Evolutionary conservation across 352 stramenopile species (phyloP).

Genomic region (Pseudoperonospora humuli): DNA sequence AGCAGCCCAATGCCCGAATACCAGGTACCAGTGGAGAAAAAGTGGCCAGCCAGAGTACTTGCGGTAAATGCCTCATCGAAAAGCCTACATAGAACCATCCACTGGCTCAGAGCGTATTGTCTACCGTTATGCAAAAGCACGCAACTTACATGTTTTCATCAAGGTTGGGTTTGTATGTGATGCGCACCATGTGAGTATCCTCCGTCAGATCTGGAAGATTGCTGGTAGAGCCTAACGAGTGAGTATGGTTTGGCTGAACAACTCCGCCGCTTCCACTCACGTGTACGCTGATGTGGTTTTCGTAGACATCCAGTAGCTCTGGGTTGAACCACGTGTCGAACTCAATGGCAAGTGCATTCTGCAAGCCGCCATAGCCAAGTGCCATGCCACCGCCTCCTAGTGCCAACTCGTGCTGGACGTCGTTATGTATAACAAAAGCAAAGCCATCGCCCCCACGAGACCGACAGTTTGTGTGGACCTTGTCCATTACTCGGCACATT

Average conservation of each 20-base stretch:
- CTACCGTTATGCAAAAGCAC: not conserved
- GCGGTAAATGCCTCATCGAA: constrained; percentile 53
- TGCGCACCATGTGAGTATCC: constrained; percentile 47
- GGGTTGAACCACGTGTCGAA: no score
- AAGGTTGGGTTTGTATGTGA: constrained; percentile 72
- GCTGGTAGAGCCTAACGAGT: no score
- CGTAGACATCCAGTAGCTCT: constrained; percentile 80
- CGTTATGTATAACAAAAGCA: no score
- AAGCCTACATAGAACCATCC: constrained; percentile 22
- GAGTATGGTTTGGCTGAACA: no score
- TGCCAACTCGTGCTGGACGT: constrained; percentile 34
- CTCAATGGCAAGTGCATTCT: constrained; percentile 83
- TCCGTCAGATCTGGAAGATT: constrained; percentile 83
- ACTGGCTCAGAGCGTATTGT: constrained; percentile 5
- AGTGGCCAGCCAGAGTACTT: constrained; percentile 48
- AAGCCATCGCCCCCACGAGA: no score
- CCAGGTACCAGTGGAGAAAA: constrained; percentile 60
- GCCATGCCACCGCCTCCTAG: constrained; percentile 63
- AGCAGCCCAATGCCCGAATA: constrained; percentile 65
- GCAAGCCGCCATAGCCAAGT: constrained; percentile 83
- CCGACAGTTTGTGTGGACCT: no score
- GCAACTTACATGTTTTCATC: constrained; percentile 45
- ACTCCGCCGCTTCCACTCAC: no score
- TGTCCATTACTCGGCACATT: no score
- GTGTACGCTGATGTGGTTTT: constrained; percentile 91